phyloP scores from a whole-genome alignment of 129 eudicot genomes.

The Helianthus tuberosus region DNA sequence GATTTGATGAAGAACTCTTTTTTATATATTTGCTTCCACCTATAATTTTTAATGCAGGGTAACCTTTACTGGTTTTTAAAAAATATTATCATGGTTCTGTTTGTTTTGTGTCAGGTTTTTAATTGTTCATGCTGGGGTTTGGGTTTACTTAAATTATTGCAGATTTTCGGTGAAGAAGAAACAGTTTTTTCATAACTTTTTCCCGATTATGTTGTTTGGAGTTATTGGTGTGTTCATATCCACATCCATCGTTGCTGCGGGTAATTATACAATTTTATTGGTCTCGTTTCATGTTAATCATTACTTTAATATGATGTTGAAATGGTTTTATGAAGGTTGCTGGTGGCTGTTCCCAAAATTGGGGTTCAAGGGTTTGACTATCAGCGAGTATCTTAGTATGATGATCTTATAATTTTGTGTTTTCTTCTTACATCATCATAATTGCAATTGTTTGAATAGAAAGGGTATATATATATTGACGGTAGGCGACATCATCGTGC shows the following conservation, averaged over 20 bases:
- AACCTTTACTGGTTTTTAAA: background rate
- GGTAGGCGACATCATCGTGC: too few species aligned
- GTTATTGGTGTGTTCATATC: constrained; percentile 87
- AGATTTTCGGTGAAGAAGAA: constrained; percentile 98
- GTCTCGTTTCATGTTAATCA: background rate
- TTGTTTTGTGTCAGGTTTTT: background rate
- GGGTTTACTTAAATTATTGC: background rate
- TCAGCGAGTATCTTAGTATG: constrained; percentile 84
- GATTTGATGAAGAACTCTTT: constrained; percentile 81
- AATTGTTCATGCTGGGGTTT: background rate
- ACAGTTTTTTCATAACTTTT: constrained; percentile 88
- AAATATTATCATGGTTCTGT: background rate
- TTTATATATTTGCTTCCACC: constrained; percentile 95
- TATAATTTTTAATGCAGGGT: constrained; percentile 95
- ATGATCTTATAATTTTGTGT: background rate
- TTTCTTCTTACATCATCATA: too few species aligned
- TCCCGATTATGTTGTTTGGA: constrained; percentile 87
- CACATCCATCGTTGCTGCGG: constrained; percentile 66
- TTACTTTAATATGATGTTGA: background rate
- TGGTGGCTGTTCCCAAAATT: constrained; percentile 79
- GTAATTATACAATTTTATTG: constrained; percentile 24
- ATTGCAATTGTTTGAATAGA: background rate
- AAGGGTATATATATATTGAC: background rate
- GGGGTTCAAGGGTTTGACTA: constrained; percentile 57
- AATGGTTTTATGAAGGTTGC: constrained; percentile 46